These are phyloP conservation scores for Colletotrichum magnum DNA, from an alignment of 2,329 filamentous ascomycete genomes.

Conservation along the genomic window DNA sequence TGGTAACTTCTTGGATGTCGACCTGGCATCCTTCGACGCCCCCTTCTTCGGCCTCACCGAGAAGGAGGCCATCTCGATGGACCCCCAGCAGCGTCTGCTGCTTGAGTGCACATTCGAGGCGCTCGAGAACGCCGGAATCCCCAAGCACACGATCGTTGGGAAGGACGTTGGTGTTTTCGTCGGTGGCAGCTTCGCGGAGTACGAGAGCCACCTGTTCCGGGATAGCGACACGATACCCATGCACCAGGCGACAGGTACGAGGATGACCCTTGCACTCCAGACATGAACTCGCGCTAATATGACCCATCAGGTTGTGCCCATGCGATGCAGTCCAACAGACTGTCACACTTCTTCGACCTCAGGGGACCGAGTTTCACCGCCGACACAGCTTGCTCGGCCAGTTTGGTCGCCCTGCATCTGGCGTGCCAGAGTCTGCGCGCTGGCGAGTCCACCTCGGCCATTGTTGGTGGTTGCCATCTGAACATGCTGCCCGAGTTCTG, in stretches of 20 bases:
- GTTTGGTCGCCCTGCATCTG: conserved; percentile 63
- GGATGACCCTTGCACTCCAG: background rate
- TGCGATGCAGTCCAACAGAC: conserved; percentile 67
- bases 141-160: conserved; percentile 62
- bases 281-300: conserved; percentile 36
- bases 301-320: conserved; percentile 58
- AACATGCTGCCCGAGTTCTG: conserved; percentile 63
- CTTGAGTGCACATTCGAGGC: conserved; percentile 69
- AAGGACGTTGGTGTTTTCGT: conserved; percentile 65
- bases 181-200: conserved; percentile 63
- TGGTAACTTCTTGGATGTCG: conserved; percentile 61
- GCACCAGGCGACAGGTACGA: conserved; percentile 65
- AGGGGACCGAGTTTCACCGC: conserved; percentile 66
- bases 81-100: conserved; percentile 67
- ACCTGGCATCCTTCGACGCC: conserved; percentile 64
- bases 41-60: conserved; percentile 67
- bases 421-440: conserved; percentile 64
- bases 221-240: conserved; percentile 64
- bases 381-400: conserved; percentile 68
- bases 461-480: conserved; percentile 63
- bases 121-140: conserved; percentile 66
- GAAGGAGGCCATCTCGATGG: conserved; percentile 66
- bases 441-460: conserved; percentile 61
- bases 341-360: conserved; percentile 70
- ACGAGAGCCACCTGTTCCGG: conserved; percentile 60